Evolutionary conservation across 73 alveolate species (phyloP), one percentile per base, ranked within the genome.

Genomic region (Loxodes magnus): DNA sequence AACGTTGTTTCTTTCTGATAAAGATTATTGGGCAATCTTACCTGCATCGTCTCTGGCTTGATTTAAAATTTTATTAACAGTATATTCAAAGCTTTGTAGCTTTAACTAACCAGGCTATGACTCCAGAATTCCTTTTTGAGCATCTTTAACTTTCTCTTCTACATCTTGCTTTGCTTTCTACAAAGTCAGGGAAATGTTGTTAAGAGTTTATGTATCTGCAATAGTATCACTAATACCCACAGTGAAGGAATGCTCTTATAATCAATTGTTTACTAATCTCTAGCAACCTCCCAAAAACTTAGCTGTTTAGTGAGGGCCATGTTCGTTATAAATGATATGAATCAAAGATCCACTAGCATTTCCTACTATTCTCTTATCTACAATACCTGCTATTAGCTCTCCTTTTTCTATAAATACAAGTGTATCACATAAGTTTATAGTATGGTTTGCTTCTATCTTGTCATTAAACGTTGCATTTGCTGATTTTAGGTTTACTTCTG

Each of bases 21-120:
- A 52, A 31, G 92, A 55, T 49, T 87, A 65, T 24, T 76, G 73
- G 22, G 93, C 97, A 16, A 65, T 51, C 15, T 73, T 62, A 15
- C 98, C 98, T 25, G 99, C 91, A 46, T 73, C 87, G 55, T 94
- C 93, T 70, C 99, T 82, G 9, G 97, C 98, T 44, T 60, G 69
- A 60, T 94, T 94, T 62, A 94, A 65, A 26, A 59, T 80, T 41
- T 57, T 58, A 66, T 94, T 94, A 4, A 94, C 97, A 56, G 67
- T 51, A 27, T 74, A 74, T 60, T 94, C 99, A 71, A 94, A 90
- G 15, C 97, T 73, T 48, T 94, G 98, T 70, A 94, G 71, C 95
- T 91, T 84, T 43, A 76, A 81, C 65, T 94, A 91, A 28, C 99
- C 99, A 66, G 75, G 25, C 77, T 71, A 57, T 65, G 56, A 16